phyloP scores from a whole-genome alignment of 78 protist species.

The Neovahlkampfia damariscottae region DNA sequence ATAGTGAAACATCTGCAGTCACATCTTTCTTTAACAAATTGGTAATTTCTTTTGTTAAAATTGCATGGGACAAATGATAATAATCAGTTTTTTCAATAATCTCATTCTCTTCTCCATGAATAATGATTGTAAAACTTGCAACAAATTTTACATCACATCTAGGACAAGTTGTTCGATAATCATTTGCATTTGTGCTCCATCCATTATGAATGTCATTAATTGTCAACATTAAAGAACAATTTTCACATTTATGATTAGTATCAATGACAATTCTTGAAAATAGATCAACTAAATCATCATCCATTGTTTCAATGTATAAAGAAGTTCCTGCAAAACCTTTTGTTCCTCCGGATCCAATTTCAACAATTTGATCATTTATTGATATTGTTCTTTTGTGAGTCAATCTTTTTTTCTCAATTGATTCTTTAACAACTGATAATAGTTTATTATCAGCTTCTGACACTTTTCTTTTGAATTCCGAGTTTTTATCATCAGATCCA shows the following conservation, averaged over 20 bases:
- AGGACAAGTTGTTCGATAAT: not conserved
- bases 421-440: not conserved
- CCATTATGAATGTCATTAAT: not conserved
- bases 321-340: no score
- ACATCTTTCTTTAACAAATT: not conserved
- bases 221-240: not conserved
- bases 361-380: not conserved
- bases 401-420: not conserved
- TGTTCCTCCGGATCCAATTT: not conserved
- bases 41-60: not conserved
- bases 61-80: not conserved
- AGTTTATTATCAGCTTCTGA: not conserved
- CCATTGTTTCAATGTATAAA: no score
- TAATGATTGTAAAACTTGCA: not conserved
- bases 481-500: no score
- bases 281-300: no score
- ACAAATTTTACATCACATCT: not conserved
- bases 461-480: no score
- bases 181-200: not conserved
- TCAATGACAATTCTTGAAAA: not conserved
- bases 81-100: not conserved
- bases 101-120: no score
- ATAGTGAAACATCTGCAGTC: not conserved
- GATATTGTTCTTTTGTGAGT: not conserved
- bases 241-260: not conserved